Evolutionary conservation across 768 basidiomycete species (phyloP).

Genomic region (Termitomyces sp.): DNA sequence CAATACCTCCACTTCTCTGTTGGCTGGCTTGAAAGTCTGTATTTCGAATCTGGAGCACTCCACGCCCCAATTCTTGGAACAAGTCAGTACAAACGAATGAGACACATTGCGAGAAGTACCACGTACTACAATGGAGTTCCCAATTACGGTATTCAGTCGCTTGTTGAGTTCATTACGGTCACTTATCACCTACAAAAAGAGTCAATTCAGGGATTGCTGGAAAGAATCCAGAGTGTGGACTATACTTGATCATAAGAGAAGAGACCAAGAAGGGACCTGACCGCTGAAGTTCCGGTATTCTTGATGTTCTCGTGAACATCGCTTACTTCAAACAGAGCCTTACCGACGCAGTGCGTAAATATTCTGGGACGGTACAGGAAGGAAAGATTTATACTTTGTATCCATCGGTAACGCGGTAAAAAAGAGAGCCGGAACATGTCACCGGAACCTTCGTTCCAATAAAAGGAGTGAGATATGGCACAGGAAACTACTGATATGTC

Average conservation of each 20-base stretch:
- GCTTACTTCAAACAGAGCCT: conserved; percentile 49
- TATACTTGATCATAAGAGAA: conserved; percentile 45
- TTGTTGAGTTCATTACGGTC: conserved; percentile 53
- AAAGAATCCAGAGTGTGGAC: neutral
- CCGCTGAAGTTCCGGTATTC: conserved; percentile 51
- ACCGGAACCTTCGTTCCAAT: conserved; percentile 40
- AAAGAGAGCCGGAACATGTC: conserved; percentile 48
- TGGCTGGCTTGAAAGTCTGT: conserved; percentile 57
- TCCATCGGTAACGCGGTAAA: conserved; percentile 47
- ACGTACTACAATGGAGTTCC: conserved; percentile 40
- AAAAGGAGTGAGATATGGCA: neutral
- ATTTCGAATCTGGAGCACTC: conserved; percentile 56
- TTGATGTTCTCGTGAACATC: conserved; percentile 45
- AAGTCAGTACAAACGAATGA: neutral
- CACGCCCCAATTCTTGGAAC: conserved; percentile 47
- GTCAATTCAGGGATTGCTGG: neutral
- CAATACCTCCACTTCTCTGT: conserved; percentile 52
- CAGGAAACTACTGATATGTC: neutral
- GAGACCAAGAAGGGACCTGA: conserved; percentile 49
- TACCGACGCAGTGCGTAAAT: neutral
- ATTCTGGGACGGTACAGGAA: neutral
- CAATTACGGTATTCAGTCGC: conserved; percentile 44
- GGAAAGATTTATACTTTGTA: conserved; percentile 31
- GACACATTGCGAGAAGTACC: neutral
- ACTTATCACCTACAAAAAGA: conserved; percentile 37